These are phyloP conservation scores for Populus hybrid DNA, from an alignment of 441 rosid genomes.

Conservation along the genomic window DNA sequence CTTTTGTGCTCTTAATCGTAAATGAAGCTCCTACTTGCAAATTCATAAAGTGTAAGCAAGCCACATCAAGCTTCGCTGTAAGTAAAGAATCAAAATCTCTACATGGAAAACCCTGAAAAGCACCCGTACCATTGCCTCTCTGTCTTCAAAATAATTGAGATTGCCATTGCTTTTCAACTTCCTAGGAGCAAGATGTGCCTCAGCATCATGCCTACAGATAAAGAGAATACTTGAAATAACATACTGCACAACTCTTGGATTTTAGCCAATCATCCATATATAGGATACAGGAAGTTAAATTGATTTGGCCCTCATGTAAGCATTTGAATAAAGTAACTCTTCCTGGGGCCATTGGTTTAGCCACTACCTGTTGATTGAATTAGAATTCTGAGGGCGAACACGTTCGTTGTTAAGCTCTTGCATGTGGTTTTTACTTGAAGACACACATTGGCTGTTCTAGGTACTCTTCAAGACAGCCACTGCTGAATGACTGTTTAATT, in stretches of 20 bases:
- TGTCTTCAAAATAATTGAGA: constrained; percentile 45
- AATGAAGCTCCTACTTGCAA: constrained; percentile 56
- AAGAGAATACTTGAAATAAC: constrained; percentile 18
- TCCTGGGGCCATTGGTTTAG: not conserved
- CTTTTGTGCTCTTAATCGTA: constrained; percentile 56
- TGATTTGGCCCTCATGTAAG: not conserved
- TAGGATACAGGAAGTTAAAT: not conserved
- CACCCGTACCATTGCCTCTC: constrained; percentile 62
- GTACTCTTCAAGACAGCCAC: constrained; percentile 24
- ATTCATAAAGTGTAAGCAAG: constrained; percentile 21
- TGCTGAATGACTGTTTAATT: constrained; percentile 11
- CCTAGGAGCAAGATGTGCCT: constrained; percentile 34
- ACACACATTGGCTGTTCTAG: constrained; percentile 31
- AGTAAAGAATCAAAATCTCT: constrained; percentile 16
- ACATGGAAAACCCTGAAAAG: constrained; percentile 8
- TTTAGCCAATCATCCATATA: not conserved
- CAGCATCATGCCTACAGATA: constrained; percentile 35
- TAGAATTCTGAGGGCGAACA: constrained; percentile 33
- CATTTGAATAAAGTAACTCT: not conserved
- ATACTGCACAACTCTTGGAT: not conserved
- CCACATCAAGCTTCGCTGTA: constrained; percentile 13
- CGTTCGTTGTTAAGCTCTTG: constrained; percentile 32
- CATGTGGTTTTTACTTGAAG: constrained; percentile 37
- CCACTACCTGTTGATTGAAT: constrained; percentile 43
- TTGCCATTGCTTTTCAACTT: constrained; percentile 41